Evolutionary conservation across 305 asterid species (phyloP).

Genomic region (Rubia peregrina): DNA sequence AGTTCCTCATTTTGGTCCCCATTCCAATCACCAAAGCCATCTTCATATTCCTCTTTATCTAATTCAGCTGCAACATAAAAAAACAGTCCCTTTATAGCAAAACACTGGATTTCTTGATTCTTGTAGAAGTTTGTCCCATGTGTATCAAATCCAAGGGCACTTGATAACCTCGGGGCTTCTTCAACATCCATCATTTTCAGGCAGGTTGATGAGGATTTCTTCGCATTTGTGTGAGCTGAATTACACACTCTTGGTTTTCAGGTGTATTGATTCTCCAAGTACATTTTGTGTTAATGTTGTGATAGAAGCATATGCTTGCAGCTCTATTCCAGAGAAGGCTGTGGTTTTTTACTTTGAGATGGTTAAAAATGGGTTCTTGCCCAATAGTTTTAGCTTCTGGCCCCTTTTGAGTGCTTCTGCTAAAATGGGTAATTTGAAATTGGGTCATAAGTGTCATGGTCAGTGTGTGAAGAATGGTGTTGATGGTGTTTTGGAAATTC

Average conservation of each 20-base stretch:
- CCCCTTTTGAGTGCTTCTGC: constrained; percentile 59
- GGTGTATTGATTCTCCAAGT: constrained; percentile 40
- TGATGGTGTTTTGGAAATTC: constrained; percentile 45
- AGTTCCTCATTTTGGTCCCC: constrained; percentile 29
- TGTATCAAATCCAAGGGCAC: constrained; percentile 56
- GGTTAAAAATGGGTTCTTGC: constrained; percentile 44
- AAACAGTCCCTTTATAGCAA: constrained; percentile 11
- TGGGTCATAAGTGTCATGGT: constrained; percentile 63
- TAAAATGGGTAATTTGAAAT: constrained; percentile 32
- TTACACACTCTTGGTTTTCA: constrained; percentile 41
- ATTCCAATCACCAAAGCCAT: constrained; percentile 21
- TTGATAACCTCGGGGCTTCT: constrained; percentile 48
- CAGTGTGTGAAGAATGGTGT: constrained; percentile 59
- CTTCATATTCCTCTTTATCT: constrained; percentile 20
- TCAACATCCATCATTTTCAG: constrained; percentile 48
- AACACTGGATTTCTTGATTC: constrained; percentile 38
- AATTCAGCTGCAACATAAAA: not conserved
- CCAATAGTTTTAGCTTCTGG: constrained; percentile 59
- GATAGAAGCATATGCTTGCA: constrained; percentile 42
- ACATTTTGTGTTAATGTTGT: constrained; percentile 59
- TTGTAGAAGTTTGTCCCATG: constrained; percentile 38
- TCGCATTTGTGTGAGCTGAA: constrained; percentile 29
- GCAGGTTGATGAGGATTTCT: constrained; percentile 48
- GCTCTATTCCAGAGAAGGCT: constrained; percentile 29
- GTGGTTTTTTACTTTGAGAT: constrained; percentile 44